A percentile compares a stretch with the other conserved stretches of the same genome.
Evolutionary conservation across 176 grass and related monocot genomes (phyloP).

Genomic region (Oryza coarctata): DNA sequence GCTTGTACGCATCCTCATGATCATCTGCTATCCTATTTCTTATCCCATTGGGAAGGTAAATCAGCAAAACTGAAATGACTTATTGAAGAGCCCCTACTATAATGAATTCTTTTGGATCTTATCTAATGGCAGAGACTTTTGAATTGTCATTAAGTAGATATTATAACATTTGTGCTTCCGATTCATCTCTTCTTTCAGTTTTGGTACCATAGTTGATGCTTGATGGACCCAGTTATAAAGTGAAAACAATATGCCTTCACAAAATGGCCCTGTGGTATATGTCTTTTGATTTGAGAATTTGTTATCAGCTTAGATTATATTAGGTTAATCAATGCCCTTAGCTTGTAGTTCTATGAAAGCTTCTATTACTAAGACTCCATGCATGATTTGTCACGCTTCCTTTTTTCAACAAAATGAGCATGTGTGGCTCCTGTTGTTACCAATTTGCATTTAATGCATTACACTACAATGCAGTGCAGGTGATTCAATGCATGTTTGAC

Average conservation of each 20-base stretch:
- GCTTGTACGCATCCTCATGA: conserved; percentile 93
- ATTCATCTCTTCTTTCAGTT: conserved; percentile 10
- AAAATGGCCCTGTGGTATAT: neutral
- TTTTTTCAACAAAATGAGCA: neutral
- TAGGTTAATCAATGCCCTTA: conserved; percentile 9
- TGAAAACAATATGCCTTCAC: neutral
- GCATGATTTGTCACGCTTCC: neutral
- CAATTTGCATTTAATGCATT: too few relatives aligned
- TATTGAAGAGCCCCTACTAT: conserved; percentile 20
- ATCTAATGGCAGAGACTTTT: conserved; percentile 2
- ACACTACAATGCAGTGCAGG: conserved; percentile 1
- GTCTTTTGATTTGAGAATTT: neutral
- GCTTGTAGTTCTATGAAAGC: neutral
- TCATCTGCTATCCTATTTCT: conserved; percentile 87
- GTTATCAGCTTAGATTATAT: conserved; percentile 10
- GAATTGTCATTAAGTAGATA: conserved; percentile 11
- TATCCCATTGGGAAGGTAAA: conserved; percentile 98
- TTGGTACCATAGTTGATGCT: neutral
- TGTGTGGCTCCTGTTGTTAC: too few relatives aligned
- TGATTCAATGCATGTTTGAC: conserved; percentile 14
- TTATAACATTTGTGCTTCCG: neutral
- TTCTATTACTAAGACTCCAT: conserved; percentile 18
- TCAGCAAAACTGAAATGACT: conserved; percentile 19
- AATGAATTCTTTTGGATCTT: neutral
- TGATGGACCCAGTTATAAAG: conserved; percentile 1